phyloP scores from a whole-genome alignment of 1,139 yeast species.

The Lodderomyces pseudojiufengensis region DNA sequence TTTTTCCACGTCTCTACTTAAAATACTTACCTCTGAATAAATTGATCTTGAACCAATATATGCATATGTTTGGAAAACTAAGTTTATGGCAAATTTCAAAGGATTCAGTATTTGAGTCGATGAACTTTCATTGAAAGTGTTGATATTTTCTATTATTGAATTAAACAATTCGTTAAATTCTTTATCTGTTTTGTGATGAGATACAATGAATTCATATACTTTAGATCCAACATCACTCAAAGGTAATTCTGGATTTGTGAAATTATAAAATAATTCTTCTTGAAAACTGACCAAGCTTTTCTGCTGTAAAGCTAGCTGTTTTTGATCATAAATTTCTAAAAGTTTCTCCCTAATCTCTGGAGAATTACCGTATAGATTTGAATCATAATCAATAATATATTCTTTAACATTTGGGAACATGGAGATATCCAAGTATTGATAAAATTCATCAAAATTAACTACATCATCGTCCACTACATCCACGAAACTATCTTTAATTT shows the following conservation, averaged over 20 bases:
- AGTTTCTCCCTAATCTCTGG: conserved; percentile 24
- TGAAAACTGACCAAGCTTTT: conserved; percentile 34
- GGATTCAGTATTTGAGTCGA: not conserved
- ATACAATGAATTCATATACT: conserved; percentile 41
- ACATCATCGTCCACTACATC: conserved; percentile 25
- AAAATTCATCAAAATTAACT: conserved; percentile 51
- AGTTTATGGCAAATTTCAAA: conserved; percentile 48
- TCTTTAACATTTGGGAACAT: conserved; percentile 26
- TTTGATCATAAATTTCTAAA: conserved; percentile 27
- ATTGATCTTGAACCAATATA: conserved; percentile 86
- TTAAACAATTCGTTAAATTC: conserved; percentile 36
- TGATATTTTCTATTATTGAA: conserved; percentile 17
- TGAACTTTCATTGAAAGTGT: not conserved
- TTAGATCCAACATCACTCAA: conserved; percentile 34
- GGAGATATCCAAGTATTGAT: conserved; percentile 53
- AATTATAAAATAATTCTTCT: conserved; percentile 39
- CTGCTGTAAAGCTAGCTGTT: conserved; percentile 25
- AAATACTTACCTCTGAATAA: conserved; percentile 75
- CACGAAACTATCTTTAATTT: conserved; percentile 74
- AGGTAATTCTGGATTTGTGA: conserved; percentile 36
- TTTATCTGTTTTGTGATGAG: conserved; percentile 39
- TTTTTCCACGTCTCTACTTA: conserved; percentile 53
- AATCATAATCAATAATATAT: conserved; percentile 33
- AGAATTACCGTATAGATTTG: conserved; percentile 33
- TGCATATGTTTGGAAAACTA: conserved; percentile 69